Evolutionary conservation across 495 filamentous ascomycete species (phyloP), one percentile per base, ranked within the genome.

Genomic region (Talaromyces liani): DNA sequence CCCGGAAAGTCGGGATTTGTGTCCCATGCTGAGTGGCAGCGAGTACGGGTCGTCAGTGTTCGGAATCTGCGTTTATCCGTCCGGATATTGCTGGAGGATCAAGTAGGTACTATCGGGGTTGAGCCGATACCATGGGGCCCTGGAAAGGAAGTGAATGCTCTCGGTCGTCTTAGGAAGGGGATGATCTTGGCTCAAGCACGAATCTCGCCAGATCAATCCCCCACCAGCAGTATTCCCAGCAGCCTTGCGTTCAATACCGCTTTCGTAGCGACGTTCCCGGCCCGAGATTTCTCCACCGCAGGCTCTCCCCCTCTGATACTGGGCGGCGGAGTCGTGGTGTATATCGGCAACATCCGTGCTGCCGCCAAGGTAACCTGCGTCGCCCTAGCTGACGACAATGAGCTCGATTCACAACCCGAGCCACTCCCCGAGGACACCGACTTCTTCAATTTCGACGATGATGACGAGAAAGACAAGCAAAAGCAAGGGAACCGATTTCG

Each of bases 41-140:
- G 77, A 18, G 88, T 91, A n/a, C 84, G 80, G 22, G 86, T 97
- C 56, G 83, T 91, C 56, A 96, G 92, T 64, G 86, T 97, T 31
- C 88, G 95, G 20, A 92, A 96, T 66, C 80, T 98, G 7, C 85
- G 95, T 18, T 79, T 97, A 5, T 91, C 94, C 0, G 91, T 96
- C 3, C 88, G 86, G 55, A 87, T 80, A 0, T 80, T 98, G 0
- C 77, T 84, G 16, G 82, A 85, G 14, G 94, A 91, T 58, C 92
- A 97, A 78, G 93, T 94, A 2, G 94, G 95, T 2, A 96, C 92
- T 2, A 85, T 98, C 27, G 93, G 93, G 2, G 77, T 97, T 63
- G 83, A 89, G 20, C 85, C 89, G 1, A 73, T 82, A 49, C 64
- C 71, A 2, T 33, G 60, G 45, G 45, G 60, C 3, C 66, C 65